Base-by-base conservation (phyloP, 768 basidiomycete species). In the Boletellus ananas region DNA sequence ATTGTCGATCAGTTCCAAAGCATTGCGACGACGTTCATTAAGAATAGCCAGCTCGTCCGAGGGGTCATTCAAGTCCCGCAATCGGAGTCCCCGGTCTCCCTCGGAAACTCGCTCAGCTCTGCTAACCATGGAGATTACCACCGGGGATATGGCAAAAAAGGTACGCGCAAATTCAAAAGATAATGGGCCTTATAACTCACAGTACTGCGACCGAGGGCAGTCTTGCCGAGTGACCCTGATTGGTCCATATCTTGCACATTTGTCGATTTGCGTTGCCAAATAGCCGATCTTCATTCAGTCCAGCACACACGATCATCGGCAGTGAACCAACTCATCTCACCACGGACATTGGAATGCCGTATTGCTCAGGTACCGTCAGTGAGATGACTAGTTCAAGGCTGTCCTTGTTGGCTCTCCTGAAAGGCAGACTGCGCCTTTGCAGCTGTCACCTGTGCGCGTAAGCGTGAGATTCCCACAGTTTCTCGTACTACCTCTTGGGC, bases 1-100 rank as follows among this genome's bases (percentile, higher is more conserved):
- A 54, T 87, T 83, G 70, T 95, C 93, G 52, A 95, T 79, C 64
- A 91, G 87, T 25, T 82, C 78, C 49, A 96, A 75, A 47, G 91
- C 90, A 41, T 79, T 80, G 31, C 85, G 78, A 52, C 93, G 82
- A 41, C 79, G 79, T 62, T 87, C 81, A 58, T 87, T 84, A 31
- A 89, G 76, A 23, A 58, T 63, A 9, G 34, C 33, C 8, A 65
- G 43, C 17, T 50, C 37, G n/a, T 41, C 23, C 29, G 29, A 11
- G 17, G 29, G 23, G 7, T 29, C 43, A 20, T 44, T 36, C 23
- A 25, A 25, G 45, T 43, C 25, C 12, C 8, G 49, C 21, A 47
- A 43, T 16, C 14, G 37, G 43, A 36, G 29, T 17, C 27, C 36
- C 23, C 47, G 47, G 46, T 12, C 13, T 10, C 27, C 34, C 31